Conservation (phyloP, 441 rosid genomes). For the Daphne laureola region DNA sequence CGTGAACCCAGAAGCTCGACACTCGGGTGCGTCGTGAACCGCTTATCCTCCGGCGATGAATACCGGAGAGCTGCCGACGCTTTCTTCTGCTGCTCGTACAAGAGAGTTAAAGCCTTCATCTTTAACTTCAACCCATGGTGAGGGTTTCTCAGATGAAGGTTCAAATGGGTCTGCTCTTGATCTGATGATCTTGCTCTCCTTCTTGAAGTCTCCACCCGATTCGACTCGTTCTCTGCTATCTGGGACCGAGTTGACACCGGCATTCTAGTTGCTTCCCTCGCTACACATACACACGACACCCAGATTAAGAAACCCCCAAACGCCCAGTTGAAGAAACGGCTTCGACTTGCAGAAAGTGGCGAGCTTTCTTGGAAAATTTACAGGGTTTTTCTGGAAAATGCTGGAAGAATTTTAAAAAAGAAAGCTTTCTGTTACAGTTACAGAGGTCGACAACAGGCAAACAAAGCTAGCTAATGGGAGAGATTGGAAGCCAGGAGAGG, state of each 20-base stretch:
- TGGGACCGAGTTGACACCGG: constrained; percentile 82
- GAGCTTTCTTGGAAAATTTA: constrained; percentile 11
- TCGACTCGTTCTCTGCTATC: constrained; percentile 27
- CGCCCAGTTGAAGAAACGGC: constrained; percentile 9
- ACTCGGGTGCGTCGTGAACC: constrained; percentile 44
- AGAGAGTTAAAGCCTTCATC: constrained; percentile 63
- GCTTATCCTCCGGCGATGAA: constrained; percentile 39
- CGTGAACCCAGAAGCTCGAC: constrained; percentile 39
- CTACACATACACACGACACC: constrained; percentile 42
- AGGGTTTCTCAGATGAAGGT: constrained; percentile 41
- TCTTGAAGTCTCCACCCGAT: constrained; percentile 22
- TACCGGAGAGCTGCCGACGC: constrained; percentile 40
- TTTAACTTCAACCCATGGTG: constrained; percentile 79
- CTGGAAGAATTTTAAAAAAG: not conserved
- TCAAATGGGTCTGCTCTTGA: constrained; percentile 31
- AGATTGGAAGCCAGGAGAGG: constrained; percentile 14
- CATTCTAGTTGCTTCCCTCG: constrained; percentile 36
- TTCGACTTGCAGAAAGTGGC: constrained; percentile 15
- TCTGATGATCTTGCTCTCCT: constrained; percentile 22
- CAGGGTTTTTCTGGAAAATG: not conserved
- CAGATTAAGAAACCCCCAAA: constrained; percentile 22
- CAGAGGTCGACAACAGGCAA: too few species aligned
- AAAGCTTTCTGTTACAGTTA: not conserved
- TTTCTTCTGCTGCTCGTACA: constrained; percentile 78
- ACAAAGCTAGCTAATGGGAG: not conserved